Evolutionary conservation across 108 stramenopile species (phyloP).

Genomic region (Bacterosira constricta): DNA sequence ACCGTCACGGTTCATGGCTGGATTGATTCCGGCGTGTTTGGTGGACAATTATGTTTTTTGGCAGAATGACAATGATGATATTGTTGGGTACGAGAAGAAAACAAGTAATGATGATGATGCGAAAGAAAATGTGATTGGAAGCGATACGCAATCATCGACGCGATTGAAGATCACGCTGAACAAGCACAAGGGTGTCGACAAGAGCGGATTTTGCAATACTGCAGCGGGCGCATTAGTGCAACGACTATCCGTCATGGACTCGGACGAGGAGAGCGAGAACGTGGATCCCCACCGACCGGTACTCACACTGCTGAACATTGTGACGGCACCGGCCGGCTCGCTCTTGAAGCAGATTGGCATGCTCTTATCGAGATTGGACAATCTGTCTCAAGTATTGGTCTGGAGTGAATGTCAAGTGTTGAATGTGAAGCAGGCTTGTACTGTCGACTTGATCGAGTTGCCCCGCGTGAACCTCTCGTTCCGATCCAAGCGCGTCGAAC

Average conservation of each 20-base stretch:
- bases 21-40: constrained; percentile 90
- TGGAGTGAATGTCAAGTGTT: constrained; percentile 87
- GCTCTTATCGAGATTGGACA: constrained; percentile 92
- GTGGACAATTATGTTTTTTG: constrained; percentile 96
- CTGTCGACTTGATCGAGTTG: constrained; percentile 93
- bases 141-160: constrained; percentile 58
- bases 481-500: constrained; percentile 72
- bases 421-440: constrained; percentile 67
- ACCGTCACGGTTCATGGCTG: constrained; percentile 88
- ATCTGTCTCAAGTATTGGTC: constrained; percentile 92
- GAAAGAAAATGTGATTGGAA: constrained; percentile 47
- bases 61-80: constrained; percentile 93
- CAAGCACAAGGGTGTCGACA: constrained; percentile 75
- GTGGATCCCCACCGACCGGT: constrained; percentile 59
- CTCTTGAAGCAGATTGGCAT: constrained; percentile 89
- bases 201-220: constrained; percentile 90
- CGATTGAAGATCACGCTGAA: constrained; percentile 73
- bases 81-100: constrained; percentile 85
- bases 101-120: constrained; percentile 63
- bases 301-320: constrained; percentile 89
- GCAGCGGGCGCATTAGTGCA: constrained; percentile 83
- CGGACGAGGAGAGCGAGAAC: constrained; percentile 54
- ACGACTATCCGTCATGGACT: constrained; percentile 68
- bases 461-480: constrained; percentile 96
- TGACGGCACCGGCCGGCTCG: constrained; percentile 83